Base-by-base conservation (phyloP, 176 grass and related monocot species). In the Poa annua region DNA sequence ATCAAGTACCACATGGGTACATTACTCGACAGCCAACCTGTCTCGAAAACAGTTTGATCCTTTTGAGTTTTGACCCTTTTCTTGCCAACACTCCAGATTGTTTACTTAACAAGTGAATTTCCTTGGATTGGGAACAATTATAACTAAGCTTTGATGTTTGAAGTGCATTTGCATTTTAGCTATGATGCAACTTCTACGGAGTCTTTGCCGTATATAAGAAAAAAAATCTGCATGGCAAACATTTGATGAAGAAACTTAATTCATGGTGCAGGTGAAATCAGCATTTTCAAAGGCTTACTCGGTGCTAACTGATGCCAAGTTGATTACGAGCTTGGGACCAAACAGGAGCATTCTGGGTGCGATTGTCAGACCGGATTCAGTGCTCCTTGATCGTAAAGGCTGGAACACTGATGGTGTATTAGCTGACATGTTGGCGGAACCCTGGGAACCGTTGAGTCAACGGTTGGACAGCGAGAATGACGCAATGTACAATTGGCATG, bases 241-340 rank as follows among this genome's bases (percentile, higher is more conserved):
- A 67, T 72, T 22, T 81, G 25, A 89, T 76, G 41, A 76, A 22
- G 33, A 38, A 24, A 39, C 1, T 79, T 65, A 24, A 8, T 34
- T 80, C 36, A 72, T 83, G 66, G 17, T 75, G 39, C 89, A 99
- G 97, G 97, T 99, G 66, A 99, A 91, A 89, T 92, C 89, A 74
- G 93, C 97, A 83, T 94, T 99, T 94, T 85, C 89, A 6, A 90
- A 88, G 55, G 97, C 97, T 6, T 96, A 93, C 80, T 89, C 97
- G 2, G 72, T 89, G 81, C 83, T 99, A 57, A 96, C 93, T 6
- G 97, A 96, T 87, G 75, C 78, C 17, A 92, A 82, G 20, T 81
- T 85, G 75, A 89, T 96, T 71, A 86, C 86, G 34, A 80, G 69
- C 35, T 88, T 96, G 86, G 97, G 89, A 22, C 75, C 86, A 19